Evolutionary conservation across 2,329 filamentous ascomycete genomes (phyloP), one percentile per base, ranked within the genome.

Genomic region (Aspergillus felis): DNA sequence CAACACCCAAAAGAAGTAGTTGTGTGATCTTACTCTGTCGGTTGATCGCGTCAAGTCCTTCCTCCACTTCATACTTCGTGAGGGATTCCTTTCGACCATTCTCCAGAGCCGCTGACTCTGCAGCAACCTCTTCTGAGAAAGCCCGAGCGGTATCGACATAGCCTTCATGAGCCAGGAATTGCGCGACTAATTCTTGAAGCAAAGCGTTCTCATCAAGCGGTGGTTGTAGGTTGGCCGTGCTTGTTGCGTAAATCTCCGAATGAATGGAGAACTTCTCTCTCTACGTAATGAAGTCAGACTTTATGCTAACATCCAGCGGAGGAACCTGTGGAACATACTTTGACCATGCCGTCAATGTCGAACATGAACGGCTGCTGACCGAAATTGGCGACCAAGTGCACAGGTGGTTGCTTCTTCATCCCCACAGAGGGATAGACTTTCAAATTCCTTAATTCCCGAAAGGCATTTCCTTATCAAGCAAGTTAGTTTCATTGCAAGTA

Each of bases 101-200:
- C 60, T 83, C 84, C 56, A 96, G 76, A 8, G 89, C 86, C 66
- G 84, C 79, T 66, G 89, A 88, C 71, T 96, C 90, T 17, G 83
- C 78, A 54, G 85, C 83, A 27, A 96, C 86, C 68, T 97, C 93
- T 65, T 88, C 82, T 3, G 90, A 87, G 79, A 99, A 97, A 0
- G 91, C 91, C 61, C 87, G 85, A 8, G 92, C 92, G 0, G 93
- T 96, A 64, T 97, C 93, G 7, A 97, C 88, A 65, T 97, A 97
- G 58, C 94, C 94, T 67, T 97, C 94, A 66, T 97, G 93, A 41
- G 92, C 90, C 14, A 99, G 79, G 64, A 96, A 97, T 74, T 97
- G 92, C 42, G 92, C 82, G 20, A 93, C 86, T 56, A 97, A 79
- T 65, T 89, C 84, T 70, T 97, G 92, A 41, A 96, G 86, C 50